Evolutionary conservation across 371 early-diverging fungal genomes (phyloP), one percentile per base, ranked within the genome.

Genomic region (Rhizopus delemar): DNA sequence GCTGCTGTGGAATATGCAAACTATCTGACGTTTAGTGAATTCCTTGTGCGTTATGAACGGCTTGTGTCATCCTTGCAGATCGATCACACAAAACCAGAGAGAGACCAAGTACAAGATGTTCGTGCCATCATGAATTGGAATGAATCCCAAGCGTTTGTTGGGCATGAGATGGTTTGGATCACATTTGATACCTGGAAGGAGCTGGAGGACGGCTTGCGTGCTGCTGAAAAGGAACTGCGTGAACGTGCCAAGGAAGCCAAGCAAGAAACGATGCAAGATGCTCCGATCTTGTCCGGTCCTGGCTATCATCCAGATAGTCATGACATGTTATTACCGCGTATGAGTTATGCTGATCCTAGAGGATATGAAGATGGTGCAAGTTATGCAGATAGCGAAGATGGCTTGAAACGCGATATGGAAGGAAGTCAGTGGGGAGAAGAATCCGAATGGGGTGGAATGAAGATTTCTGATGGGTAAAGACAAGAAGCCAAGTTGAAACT

Each of bases 201-300:
- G 48, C 62, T 92, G 16, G 94, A 93, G 60, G 85, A 89, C 52
- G 82, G 82, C n/a, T 71, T 93, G 38, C 70, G 89, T 1, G 69
- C 74, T 0, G 69, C 75, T 46, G 91, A 93, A 70, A 86, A 87
- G 31, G 61, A 48, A 29, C 2, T 48, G 5, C 22, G 48, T 28
- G 29, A 56, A 5, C 70, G 71, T 22, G 67, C 70, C 33, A 83
- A 83, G 58, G 57, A 41, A 32, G 33, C 12, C 8, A 45, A 56
- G 32, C 39, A 36, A 45, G 12, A 43, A 16, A 22, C 22, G 22
- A 22, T 22, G 22, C 52, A 48, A 15, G 46, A 48, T 8, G 49
- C 22, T 29, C 51, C 29, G 0, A 36, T 51, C 15, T 41, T 60
- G 28, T 45, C 46, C 31, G 60, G 55, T 46, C 46, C 41, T 3